These are phyloP conservation scores for Coemansia sp. DNA, from an alignment of 192 early-diverging fungal genomes.

Conservation along the genomic window DNA sequence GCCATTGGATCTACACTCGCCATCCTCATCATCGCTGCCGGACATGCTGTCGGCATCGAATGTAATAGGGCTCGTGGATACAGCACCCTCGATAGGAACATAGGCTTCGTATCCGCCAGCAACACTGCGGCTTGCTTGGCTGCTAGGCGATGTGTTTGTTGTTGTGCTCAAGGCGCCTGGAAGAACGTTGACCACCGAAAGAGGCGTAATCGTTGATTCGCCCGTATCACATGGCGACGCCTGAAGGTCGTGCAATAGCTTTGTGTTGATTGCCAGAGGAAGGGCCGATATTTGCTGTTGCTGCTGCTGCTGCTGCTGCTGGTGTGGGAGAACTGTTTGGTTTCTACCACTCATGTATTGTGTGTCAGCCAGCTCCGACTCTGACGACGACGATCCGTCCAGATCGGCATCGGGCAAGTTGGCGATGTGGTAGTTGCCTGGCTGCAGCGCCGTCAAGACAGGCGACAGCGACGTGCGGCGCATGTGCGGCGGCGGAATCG, in stretches of 20 bases:
- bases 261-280: constrained; percentile 36
- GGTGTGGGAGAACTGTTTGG: not conserved
- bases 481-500: not conserved
- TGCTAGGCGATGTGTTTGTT: constrained; percentile 28
- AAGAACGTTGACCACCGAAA: constrained; percentile 52
- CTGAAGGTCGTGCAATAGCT: constrained; percentile 19
- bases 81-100: not conserved
- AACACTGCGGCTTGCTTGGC: constrained; percentile 1
- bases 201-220: constrained; percentile 41
- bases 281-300: not conserved
- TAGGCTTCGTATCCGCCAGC: not conserved
- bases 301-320: not conserved
- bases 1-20: not conserved
- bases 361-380: constrained; percentile 11
- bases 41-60: constrained; percentile 34
- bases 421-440: constrained; percentile 53
- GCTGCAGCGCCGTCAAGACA: constrained; percentile 46
- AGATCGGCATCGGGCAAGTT: constrained; percentile 42
- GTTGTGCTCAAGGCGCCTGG: constrained; percentile 16
- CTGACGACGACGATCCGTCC: constrained; percentile 43
- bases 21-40: constrained; percentile 12
- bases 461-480: constrained; percentile 46
- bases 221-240: constrained; percentile 39
- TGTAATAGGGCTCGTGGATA: not conserved
- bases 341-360: not conserved